Evolutionary conservation across 306 rosid species (phyloP).

Genomic region (Fragaria ananassa): DNA sequence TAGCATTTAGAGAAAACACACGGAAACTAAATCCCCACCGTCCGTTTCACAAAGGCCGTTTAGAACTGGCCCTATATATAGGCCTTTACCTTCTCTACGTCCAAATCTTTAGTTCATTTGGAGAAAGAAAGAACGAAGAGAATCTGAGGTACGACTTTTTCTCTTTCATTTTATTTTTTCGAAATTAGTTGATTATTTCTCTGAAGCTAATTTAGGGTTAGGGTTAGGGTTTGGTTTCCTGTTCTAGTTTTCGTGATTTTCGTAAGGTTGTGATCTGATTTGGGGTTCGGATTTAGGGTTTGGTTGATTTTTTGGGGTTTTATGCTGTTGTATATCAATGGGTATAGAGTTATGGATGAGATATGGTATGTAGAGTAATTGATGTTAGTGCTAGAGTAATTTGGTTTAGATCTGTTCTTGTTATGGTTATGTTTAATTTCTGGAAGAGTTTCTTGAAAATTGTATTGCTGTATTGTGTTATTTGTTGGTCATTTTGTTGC

Average conservation of each 20-base stretch:
- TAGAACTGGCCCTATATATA: constrained; percentile 32
- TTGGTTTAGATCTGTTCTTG: neutral
- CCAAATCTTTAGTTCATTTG: constrained; percentile 6
- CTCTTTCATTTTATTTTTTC: neutral
- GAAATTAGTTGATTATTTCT: neutral
- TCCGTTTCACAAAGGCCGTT: constrained; percentile 11
- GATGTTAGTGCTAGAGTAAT: no score
- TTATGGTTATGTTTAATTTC: neutral
- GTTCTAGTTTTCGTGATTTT: neutral
- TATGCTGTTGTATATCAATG: neutral
- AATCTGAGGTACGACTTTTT: constrained; percentile 22
- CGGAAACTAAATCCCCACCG: constrained; percentile 27
- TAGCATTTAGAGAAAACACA: no score
- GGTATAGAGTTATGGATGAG: neutral
- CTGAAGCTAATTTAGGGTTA: neutral
- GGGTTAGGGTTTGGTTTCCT: constrained; percentile 5
- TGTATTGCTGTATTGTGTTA: neutral
- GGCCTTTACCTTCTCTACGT: fast-evolving
- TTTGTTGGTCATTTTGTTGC: neutral
- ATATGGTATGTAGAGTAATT: neutral
- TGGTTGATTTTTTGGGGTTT: neutral
- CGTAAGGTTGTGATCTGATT: neutral
- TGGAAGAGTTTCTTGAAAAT: neutral
- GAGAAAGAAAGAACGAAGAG: neutral
- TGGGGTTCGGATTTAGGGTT: neutral